These are phyloP conservation scores for Coemansia sp. DNA, from an alignment of 192 early-diverging fungal genomes.

Conservation along the genomic window DNA sequence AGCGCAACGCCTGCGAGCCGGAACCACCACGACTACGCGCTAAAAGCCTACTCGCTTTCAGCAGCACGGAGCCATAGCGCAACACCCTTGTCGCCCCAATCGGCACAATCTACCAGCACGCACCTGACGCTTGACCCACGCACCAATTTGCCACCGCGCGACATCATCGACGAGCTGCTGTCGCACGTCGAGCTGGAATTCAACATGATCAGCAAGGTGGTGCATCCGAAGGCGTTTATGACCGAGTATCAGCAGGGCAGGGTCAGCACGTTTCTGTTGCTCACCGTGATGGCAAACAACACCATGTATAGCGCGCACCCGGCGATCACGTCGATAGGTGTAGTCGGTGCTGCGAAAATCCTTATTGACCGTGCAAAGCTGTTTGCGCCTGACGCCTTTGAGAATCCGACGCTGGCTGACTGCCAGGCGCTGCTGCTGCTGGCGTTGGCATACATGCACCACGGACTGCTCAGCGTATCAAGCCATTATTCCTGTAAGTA, in stretches of 20 bases:
- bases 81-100: neutral
- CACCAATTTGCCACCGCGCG: constrained; percentile 23
- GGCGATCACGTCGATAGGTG: constrained; percentile 16
- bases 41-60: constrained; percentile 7
- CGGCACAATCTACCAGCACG: neutral
- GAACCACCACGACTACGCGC: constrained; percentile 10
- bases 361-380: constrained; percentile 32
- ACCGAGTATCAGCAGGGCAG: constrained; percentile 13
- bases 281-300: constrained; percentile 43
- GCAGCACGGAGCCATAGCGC: neutral
- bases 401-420: constrained; percentile 18
- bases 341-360: constrained; percentile 12
- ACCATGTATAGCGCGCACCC: constrained; percentile 34
- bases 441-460: constrained; percentile 34
- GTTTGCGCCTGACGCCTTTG: constrained; percentile 33
- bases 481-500: constrained; percentile 50
- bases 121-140: constrained; percentile 24
- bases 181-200: constrained; percentile 20
- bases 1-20: neutral
- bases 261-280: constrained; percentile 22
- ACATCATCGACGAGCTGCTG: constrained; percentile 39
- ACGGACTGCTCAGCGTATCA: constrained; percentile 30
- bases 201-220: constrained; percentile 42
- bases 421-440: constrained; percentile 37
- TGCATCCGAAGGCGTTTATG: constrained; percentile 31